Base-by-base conservation (phyloP, 2,329 filamentous ascomycete species). In the Aspergillus ruber region DNA sequence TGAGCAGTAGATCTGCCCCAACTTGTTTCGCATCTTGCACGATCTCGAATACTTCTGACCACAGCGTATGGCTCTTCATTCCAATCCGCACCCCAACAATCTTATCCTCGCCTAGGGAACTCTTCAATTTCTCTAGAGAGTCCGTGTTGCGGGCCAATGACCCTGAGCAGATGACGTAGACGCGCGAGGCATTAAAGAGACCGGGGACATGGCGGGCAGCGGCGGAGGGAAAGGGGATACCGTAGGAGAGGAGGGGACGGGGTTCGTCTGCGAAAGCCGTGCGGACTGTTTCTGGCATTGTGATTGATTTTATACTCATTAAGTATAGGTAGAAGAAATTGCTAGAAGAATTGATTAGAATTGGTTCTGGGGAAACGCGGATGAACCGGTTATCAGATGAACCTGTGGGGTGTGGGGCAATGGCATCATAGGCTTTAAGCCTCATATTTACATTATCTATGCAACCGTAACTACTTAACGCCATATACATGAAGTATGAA, bases 41-140 rank as follows among this genome's bases (percentile, higher is more conserved):
- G 21, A 79, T 68, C 39, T 75, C 68, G 0, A 81, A 54, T 6
- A 80, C 70, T 49, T 81, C 74, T 1, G 71, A 70, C 69, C 75
- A 80, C 3, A 74, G 68, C 2, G 77, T 80, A 56, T 82, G 79
- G 3, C 75, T 72, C 23, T 68, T 70, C 66, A 82, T 77, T 18
- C 79, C 78, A 27, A 74, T 62, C 2, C 72, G 65, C 6, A 69
- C 55, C 1, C 78, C 78, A 0, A 68, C 76, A 2, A 65, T 44
- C 5, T 49, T 56, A 2, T 67, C 66, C 3, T 59, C 55, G 1
- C 68, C 72, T 0, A 82, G 59, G 0, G 69, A 67, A 0, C 55
- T 15, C 3, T 66, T 63, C 1, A 82, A 65, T 1, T 61, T 58
- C 3, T 70, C 58, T 0, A 81, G 63, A 1, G 68, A 63, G 41